Evolutionary conservation across 129 eudicot genomes (phyloP).

Genomic region (Silybum marianum): DNA sequence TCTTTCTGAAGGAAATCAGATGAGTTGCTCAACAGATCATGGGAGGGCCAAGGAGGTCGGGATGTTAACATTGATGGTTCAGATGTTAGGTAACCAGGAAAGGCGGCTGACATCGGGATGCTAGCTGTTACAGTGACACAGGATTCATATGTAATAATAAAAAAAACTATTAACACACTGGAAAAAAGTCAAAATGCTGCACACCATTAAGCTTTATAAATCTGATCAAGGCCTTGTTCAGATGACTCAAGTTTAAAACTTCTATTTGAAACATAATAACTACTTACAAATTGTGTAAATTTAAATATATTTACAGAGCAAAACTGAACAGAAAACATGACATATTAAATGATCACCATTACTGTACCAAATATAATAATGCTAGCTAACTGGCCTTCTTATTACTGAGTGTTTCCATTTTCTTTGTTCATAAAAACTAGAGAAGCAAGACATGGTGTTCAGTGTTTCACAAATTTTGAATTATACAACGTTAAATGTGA

Average conservation of each 20-base stretch:
- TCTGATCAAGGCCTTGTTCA: background rate
- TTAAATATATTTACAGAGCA: background rate
- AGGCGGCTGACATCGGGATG: constrained; percentile 28
- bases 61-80: constrained; percentile 38
- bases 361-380: background rate
- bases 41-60: constrained; percentile 36
- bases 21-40: constrained; percentile 36
- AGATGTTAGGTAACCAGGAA: constrained; percentile 52
- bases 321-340: background rate
- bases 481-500: background rate
- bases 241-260: background rate
- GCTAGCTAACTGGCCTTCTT: background rate
- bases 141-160: background rate
- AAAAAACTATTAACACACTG: background rate
- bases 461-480: background rate
- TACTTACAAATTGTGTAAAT: background rate
- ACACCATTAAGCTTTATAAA: background rate
- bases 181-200: background rate
- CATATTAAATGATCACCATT: background rate
- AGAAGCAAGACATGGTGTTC: background rate
- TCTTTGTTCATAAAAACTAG: background rate
- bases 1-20: constrained; percentile 48
- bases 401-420: background rate
- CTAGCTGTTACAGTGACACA: constrained; percentile 20
- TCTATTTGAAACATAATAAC: background rate